Percentiles rank a stretch among this genome's conserved stretches.
phyloP scores from a whole-genome alignment of 139 green algal species.

The Micractinium conductrix region DNA sequence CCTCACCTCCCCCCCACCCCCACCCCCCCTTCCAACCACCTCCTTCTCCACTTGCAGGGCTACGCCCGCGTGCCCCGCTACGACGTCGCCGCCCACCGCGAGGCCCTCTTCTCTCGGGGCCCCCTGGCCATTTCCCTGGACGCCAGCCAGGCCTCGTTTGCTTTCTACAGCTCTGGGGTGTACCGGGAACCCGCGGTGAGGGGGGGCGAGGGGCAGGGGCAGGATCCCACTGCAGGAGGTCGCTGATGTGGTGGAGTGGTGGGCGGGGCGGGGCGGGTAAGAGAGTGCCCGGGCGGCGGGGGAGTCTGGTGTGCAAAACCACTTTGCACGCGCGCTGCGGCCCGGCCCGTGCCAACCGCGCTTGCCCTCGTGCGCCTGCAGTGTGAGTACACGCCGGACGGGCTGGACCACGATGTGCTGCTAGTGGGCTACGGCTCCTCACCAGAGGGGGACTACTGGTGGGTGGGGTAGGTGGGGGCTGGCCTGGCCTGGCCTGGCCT shows the following conservation, averaged over 20 bases:
- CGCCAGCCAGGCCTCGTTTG: slow-evolving; percentile 64
- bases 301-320: background rate
- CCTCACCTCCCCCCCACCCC: too few species aligned
- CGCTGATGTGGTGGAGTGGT: too few species aligned
- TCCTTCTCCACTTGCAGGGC: slow-evolving; percentile 32
- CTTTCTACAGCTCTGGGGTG: slow-evolving; percentile 66
- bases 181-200: background rate
- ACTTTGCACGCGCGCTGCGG: background rate
- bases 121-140: slow-evolving; percentile 62
- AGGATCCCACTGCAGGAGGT: too few species aligned
- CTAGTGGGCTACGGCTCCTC: slow-evolving; percentile 78
- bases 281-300: too few species aligned
- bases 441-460: slow-evolving; percentile 52
- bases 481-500: too few species aligned
- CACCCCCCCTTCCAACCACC: too few species aligned
- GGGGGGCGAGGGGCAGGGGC: background rate
- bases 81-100: slow-evolving; percentile 62
- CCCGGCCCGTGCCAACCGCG: background rate
- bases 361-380: background rate
- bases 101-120: slow-evolving; percentile 54
- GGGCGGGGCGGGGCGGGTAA: too few species aligned
- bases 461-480: background rate
- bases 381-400: slow-evolving; percentile 58
- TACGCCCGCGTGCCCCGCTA: slow-evolving; percentile 51
- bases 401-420: slow-evolving; percentile 81